These are phyloP conservation scores for Barbarea vulgaris DNA, from an alignment of 345 rosid genomes.

Conservation along the genomic window DNA sequence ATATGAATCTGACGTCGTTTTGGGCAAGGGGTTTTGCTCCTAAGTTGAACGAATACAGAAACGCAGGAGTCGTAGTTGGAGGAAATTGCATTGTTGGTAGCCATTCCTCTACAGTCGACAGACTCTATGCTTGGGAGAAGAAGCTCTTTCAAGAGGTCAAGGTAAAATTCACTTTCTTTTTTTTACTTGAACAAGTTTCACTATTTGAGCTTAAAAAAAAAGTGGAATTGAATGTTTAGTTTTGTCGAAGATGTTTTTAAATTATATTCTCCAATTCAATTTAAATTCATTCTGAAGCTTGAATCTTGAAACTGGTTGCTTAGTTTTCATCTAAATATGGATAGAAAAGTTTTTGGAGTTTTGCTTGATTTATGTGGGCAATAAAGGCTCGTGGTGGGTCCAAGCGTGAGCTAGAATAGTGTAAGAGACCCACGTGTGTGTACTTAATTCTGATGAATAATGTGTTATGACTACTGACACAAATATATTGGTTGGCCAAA, in stretches of 20 bases:
- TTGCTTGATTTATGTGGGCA: constrained; percentile 26
- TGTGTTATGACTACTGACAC: constrained; percentile 31
- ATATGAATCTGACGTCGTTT: constrained; percentile 55
- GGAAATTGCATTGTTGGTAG: constrained; percentile 45
- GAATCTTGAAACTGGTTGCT: constrained; percentile 32
- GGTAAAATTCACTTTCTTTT: constrained; percentile 52
- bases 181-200: neutral
- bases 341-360: constrained; percentile 9
- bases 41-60: constrained; percentile 52
- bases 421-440: constrained; percentile 44
- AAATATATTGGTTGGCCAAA: constrained; percentile 13
- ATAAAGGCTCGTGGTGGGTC: constrained; percentile 36
- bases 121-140: constrained; percentile 96
- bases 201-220: neutral
- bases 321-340: constrained; percentile 31
- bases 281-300: constrained; percentile 10
- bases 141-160: constrained; percentile 87
- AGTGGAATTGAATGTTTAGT: neutral
- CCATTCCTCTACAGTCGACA: constrained; percentile 86
- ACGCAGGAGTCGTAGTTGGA: constrained; percentile 29
- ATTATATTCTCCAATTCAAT: neutral
- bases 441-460: constrained; percentile 13
- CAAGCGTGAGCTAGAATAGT: constrained; percentile 36
- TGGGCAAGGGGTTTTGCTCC: constrained; percentile 79
- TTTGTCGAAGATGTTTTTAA: neutral